Base-by-base conservation (phyloP, 345 rosid genomes). In the Dimocarpus longan region DNA sequence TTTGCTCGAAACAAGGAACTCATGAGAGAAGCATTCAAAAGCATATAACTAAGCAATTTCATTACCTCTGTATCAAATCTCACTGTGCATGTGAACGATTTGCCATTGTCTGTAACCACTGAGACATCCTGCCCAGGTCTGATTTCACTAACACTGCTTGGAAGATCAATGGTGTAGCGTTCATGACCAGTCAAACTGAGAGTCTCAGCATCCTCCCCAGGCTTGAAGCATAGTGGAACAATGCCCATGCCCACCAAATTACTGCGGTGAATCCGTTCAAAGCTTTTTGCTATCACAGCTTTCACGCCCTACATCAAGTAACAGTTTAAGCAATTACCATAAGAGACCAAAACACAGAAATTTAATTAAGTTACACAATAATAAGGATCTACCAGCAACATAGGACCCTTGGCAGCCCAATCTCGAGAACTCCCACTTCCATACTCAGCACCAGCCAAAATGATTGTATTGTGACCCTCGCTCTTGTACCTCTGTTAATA, bases 351-450 rank as follows among this genome's bases (percentile, higher is more conserved):
- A 16, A 5, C 21, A 32, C 9, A 32, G 72, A 70, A 75, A 67
- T 5, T 8, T 1, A 76, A 77, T 3, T 46, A 18, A 74, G 71
- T 52, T 48, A 44, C 57, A 42, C n/a, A 18, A 16, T 40, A 18
- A 16, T 70, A 67, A 68, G 44, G 75, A 63, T 80, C 28, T 84
- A 94, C 97, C 95, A 91, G 90, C 77, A 93, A 87, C 93, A 86
- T 91, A 50, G 98, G 97, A 80, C 98, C 98, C 92, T 94, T 94
- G 43, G 98, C 98, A 82, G 98, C 98, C 98, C 98, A 94, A 79
- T 93, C 98, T n/a, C 97, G 95, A 79, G 98, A 94, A 84, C 98
- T 94, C 82, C 98, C 98, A 82, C 97, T 90, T 69, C 97, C 98
- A 81, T 93, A 94, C 86, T 94, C 98, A 13, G 95, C 93, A 76